Evolutionary conservation across 352 stramenopile genomes (phyloP).

Genomic region (Phytophthora multivora): DNA sequence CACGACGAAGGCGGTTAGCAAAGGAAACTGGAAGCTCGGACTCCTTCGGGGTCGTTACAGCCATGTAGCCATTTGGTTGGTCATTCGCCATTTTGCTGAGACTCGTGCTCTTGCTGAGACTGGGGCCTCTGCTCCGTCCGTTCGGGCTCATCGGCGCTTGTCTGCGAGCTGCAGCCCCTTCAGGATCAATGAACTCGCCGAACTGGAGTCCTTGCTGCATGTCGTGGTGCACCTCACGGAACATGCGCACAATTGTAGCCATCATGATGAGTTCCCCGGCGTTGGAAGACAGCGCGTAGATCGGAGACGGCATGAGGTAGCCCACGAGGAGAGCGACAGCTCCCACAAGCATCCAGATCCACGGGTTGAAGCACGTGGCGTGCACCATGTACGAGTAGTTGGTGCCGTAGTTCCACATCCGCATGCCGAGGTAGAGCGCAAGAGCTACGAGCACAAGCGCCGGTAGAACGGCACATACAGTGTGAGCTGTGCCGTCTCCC

Average conservation of each 20-base stretch:
- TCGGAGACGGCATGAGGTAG: slow-evolving; percentile 74
- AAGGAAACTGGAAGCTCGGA: slow-evolving; percentile 49
- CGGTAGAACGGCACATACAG: slow-evolving; percentile 64
- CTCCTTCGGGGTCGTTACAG: slow-evolving; percentile 49
- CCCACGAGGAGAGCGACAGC: slow-evolving; percentile 66
- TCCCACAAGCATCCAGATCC: slow-evolving; percentile 89
- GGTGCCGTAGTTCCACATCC: slow-evolving; percentile 86
- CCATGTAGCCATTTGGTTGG: slow-evolving; percentile 37
- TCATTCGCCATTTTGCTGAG: slow-evolving; percentile 29
- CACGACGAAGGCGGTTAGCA: slow-evolving; percentile 40
- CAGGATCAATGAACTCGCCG: slow-evolving; percentile 71
- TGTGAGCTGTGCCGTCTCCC: slow-evolving; percentile 59
- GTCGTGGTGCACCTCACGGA: slow-evolving; percentile 84
- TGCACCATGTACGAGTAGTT: slow-evolving; percentile 88
- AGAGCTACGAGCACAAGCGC: slow-evolving; percentile 71
- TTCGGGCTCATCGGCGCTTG: slow-evolving; percentile 28
- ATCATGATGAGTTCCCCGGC: slow-evolving; percentile 81
- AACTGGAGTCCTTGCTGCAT: slow-evolving; percentile 83
- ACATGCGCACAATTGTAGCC: slow-evolving; percentile 83
- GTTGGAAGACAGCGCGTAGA: slow-evolving; percentile 81
- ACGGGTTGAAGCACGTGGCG: slow-evolving; percentile 86
- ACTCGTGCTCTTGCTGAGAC: slow-evolving; percentile 33
- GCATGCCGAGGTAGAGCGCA: slow-evolving; percentile 73
- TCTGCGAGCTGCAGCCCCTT: slow-evolving; percentile 23
- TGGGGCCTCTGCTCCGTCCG: slow-evolving; percentile 11